These are phyloP conservation scores for Phtheirospermum japonicum DNA, from an alignment of 257 asterid species.

Conservation along the genomic window DNA sequence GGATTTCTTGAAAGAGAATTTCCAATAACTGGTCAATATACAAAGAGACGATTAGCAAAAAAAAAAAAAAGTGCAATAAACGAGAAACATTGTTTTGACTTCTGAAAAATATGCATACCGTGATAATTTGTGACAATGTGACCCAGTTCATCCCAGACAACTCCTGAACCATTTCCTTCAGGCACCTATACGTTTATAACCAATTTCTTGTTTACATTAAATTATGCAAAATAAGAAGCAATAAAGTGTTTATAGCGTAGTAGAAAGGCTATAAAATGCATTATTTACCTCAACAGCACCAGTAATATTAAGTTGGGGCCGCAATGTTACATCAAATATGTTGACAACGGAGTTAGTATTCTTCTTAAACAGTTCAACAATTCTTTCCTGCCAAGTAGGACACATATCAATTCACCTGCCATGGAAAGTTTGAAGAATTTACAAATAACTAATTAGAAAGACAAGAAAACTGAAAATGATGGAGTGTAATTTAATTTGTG, in stretches of 20 bases:
- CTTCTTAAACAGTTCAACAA: slow-evolving; percentile 80
- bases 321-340: slow-evolving; percentile 88
- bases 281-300: slow-evolving; percentile 82
- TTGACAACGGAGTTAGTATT: slow-evolving; percentile 93
- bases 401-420: slow-evolving; percentile 50
- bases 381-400: slow-evolving; percentile 79
- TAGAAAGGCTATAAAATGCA: background rate
- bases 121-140: slow-evolving; percentile 95
- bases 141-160: slow-evolving; percentile 91
- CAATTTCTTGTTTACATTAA: background rate
- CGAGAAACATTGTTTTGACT: background rate
- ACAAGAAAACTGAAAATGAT: background rate
- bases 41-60: slow-evolving; percentile 24
- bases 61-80: slow-evolving; percentile 5
- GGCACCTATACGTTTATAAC: slow-evolving; percentile 59
- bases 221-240: background rate
- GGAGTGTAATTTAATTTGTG: background rate
- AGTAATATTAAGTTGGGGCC: slow-evolving; percentile 79
- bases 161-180: slow-evolving; percentile 98
- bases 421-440: slow-evolving; percentile 28
- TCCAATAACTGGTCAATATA: slow-evolving; percentile 70
- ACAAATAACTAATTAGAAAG: slow-evolving; percentile 29
- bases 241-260: background rate
- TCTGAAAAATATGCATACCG: slow-evolving; percentile 43
- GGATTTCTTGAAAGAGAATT: slow-evolving; percentile 90